A percentile compares a stretch with the other conserved stretches of the same genome.
phyloP scores from a whole-genome alignment of 306 rosid species.

The Casuarina cunninghamiana region DNA sequence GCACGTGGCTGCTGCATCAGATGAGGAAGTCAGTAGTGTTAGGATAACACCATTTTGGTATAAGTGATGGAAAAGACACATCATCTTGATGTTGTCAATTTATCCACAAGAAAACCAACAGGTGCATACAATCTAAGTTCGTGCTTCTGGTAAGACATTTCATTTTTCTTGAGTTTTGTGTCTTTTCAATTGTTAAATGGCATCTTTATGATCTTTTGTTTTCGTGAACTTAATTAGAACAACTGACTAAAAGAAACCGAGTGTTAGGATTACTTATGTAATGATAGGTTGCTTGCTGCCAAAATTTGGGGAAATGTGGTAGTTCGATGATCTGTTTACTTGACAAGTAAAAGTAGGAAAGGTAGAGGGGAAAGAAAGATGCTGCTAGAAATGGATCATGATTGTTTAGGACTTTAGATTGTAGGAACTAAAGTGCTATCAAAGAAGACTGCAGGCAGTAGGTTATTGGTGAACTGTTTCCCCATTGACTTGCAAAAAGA shows the following conservation, averaged over 20 bases:
- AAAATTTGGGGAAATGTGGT: background rate
- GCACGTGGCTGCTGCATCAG: too few relatives aligned
- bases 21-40: too few relatives aligned
- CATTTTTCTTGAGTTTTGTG: background rate
- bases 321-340: background rate
- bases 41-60: too few relatives aligned
- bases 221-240: background rate
- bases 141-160: too few relatives aligned
- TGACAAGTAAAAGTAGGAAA: background rate
- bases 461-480: background rate
- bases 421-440: background rate
- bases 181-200: background rate
- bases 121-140: too few relatives aligned
- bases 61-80: too few relatives aligned
- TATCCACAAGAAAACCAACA: too few relatives aligned
- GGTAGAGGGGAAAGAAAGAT: background rate
- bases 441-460: background rate
- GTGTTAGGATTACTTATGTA: background rate
- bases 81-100: too few relatives aligned
- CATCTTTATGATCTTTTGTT: background rate
- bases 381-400: background rate
- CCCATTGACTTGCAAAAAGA: conserved; percentile 31
- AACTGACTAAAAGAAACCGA: background rate
- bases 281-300: background rate
- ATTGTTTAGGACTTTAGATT: background rate